Percentiles rank a stretch among this genome's conserved stretches.
These are phyloP conservation scores for Cladophialophora chaetospira DNA, from an alignment of 2,329 filamentous ascomycete genomes.

Conservation along the genomic window DNA sequence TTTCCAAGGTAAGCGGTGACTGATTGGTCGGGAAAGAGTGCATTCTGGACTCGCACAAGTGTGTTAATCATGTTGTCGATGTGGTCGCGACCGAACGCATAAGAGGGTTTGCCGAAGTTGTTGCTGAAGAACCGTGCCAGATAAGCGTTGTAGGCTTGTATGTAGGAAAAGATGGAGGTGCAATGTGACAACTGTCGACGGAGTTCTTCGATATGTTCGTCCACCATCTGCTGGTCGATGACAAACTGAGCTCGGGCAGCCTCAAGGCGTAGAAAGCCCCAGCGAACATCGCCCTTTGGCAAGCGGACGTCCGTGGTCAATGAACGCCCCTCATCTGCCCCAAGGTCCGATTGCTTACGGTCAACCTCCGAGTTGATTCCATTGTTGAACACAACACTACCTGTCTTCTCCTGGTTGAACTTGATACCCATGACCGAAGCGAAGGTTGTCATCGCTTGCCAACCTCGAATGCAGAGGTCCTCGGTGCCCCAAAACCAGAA, in stretches of 20 bases:
- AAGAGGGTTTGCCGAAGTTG: conserved; percentile 59
- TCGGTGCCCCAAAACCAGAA: conserved; percentile 68
- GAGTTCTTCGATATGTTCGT: conserved; percentile 62
- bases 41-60: conserved; percentile 54
- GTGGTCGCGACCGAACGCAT: conserved; percentile 58
- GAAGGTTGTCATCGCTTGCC: conserved; percentile 61
- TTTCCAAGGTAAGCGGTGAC: conserved; percentile 60
- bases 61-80: conserved; percentile 58
- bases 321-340: conserved; percentile 12
- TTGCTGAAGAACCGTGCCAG: conserved; percentile 58
- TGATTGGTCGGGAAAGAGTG: conserved; percentile 51
- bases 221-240: conserved; percentile 62
- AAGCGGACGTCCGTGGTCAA: conserved; percentile 36
- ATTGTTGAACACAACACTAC: conserved; percentile 44
- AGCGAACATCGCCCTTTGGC: conserved; percentile 57
- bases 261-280: conserved; percentile 63
- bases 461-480: conserved; percentile 57
- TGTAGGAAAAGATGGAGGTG: conserved; percentile 60
- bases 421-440: conserved; percentile 57
- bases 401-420: conserved; percentile 62
- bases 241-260: conserved; percentile 56
- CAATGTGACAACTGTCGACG: conserved; percentile 58
- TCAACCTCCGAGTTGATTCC: background rate
- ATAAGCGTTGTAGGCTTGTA: conserved; percentile 64
- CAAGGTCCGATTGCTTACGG: background rate